Evolutionary conservation across 257 asterid genomes (phyloP), one percentile per base, ranked within the genome.

Genomic region (Gentiana macrophylla): DNA sequence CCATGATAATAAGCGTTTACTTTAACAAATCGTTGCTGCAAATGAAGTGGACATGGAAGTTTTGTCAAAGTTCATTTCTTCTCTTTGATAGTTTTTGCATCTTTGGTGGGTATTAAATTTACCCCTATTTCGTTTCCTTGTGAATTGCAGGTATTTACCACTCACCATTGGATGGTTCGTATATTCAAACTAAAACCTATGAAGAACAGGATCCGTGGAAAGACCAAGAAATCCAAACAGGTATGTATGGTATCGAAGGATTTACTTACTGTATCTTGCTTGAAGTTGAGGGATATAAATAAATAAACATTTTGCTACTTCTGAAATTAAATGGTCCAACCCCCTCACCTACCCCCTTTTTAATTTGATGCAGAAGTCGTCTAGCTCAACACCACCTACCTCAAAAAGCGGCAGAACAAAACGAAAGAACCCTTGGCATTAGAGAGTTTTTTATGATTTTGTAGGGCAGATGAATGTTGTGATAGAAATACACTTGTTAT

Each of bases 101-200:
- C 50, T 32, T 48, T 53, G 37, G n/a, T 53, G 12, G 3, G 34
- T 33, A 1, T 54, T 57, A 9, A 24, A 35, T 52, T 46, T 24
- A 33, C n/a, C 32, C 38, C 12, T 34, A 5, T 37, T 6, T 11
- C 2, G 4, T 33, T 5, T 8, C n/a, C 37, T 32, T 12, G 13
- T 59, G 8, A 43, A 32, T 12, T 60, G n/a, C 72, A 88, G 99
- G 97, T 86, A 37, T 92, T 92, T 83, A 92, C 95, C 37, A 92
- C 95, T 67, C 99, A 88, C 61, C 99, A 92, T 56, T 88, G 99
- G 99, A 92, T 92, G 99, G 97, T 92, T 48, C 88, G 97, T 65
- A 72, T 92, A 49, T 92, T 77, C 89, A 92, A 92, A 71, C 59
- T 92, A 62, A 92, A 88, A 64, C 70, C 95, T 55, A 94, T 77